Conservation (phyloP, 2,329 filamentous ascomycete species). For the Fusarium graminum region DNA sequence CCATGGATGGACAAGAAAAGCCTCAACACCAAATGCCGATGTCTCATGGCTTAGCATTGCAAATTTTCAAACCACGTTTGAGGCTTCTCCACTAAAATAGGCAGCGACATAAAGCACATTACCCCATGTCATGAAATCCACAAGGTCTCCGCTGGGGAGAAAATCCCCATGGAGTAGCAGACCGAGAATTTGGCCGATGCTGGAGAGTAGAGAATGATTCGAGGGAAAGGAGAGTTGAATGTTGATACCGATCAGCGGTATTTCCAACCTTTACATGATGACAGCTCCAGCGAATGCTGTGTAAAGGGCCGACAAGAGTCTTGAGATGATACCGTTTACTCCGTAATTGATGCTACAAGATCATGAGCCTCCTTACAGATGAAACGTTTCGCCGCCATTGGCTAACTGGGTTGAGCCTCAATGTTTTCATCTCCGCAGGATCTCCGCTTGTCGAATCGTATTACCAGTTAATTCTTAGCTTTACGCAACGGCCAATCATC, state of each 20-base stretch:
- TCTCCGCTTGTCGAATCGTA: neutral
- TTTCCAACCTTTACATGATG: neutral
- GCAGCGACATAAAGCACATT: conserved; percentile 27
- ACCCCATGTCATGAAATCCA: conserved; percentile 16
- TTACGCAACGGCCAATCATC: neutral
- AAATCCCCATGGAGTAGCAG: conserved; percentile 27
- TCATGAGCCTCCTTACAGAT: neutral
- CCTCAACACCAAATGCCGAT: conserved; percentile 1
- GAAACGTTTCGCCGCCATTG: conserved; percentile 5
- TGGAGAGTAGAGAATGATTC: neutral
- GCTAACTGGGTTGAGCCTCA: neutral
- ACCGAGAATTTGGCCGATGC: conserved; percentile 26
- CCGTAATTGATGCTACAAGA: neutral
- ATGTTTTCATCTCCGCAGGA: no score
- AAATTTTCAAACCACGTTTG: conserved; percentile 9
- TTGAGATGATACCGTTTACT: no score
- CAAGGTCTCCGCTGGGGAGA: conserved; percentile 2
- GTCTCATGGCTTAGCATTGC: conserved; percentile 12
- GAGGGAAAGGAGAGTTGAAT: neutral
- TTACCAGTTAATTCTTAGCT: neutral
- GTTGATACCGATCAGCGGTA: neutral
- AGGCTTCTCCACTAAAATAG: conserved; percentile 19
- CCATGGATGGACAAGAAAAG: neutral
- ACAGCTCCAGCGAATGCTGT: no score
- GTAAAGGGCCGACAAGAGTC: no score